These are phyloP conservation scores for Ganoderma leucocontextum DNA, from an alignment of 1,284 basidiomycete genomes.

Conservation along the genomic window DNA sequence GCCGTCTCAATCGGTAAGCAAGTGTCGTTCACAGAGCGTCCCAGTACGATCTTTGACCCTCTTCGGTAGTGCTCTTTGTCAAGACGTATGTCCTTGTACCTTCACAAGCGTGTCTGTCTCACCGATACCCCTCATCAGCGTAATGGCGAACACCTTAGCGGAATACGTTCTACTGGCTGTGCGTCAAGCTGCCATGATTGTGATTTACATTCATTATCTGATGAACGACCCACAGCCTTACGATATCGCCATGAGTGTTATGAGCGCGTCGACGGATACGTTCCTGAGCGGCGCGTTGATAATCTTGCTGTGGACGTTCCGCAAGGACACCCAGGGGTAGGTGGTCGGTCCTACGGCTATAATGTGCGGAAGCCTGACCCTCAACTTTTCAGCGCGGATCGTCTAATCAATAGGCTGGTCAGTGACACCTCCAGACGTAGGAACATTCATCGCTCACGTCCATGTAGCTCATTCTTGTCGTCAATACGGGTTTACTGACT, in stretches of 20 bases:
- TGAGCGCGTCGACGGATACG: conserved; percentile 24
- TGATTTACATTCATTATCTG: neutral
- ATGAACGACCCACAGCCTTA: conserved; percentile 9
- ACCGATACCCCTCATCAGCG: neutral
- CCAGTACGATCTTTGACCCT: neutral
- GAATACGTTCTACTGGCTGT: conserved; percentile 11
- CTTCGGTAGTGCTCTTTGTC: conserved; percentile 10
- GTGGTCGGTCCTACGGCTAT: neutral
- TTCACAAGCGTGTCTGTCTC: neutral
- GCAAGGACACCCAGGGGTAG: conserved; percentile 27
- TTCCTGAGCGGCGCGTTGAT: conserved; percentile 27
- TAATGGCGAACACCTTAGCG: conserved; percentile 3
- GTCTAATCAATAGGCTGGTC: conserved; percentile 29
- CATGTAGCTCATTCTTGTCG: conserved; percentile 7
- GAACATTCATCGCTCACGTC: neutral
- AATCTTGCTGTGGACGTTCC: conserved; percentile 21
- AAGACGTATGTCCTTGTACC: conserved; percentile 9
- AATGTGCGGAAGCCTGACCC: neutral
- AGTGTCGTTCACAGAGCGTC: too few species aligned
- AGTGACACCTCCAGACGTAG: neutral
- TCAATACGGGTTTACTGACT: conserved; percentile 25
- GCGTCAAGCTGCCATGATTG: neutral
- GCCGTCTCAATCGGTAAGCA: conserved; percentile 9
- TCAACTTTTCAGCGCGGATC: conserved; percentile 17
- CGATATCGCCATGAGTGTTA: conserved; percentile 24